phyloP scores from a whole-genome alignment of 176 grass and related monocot genomes.

The Carex littledalei region DNA sequence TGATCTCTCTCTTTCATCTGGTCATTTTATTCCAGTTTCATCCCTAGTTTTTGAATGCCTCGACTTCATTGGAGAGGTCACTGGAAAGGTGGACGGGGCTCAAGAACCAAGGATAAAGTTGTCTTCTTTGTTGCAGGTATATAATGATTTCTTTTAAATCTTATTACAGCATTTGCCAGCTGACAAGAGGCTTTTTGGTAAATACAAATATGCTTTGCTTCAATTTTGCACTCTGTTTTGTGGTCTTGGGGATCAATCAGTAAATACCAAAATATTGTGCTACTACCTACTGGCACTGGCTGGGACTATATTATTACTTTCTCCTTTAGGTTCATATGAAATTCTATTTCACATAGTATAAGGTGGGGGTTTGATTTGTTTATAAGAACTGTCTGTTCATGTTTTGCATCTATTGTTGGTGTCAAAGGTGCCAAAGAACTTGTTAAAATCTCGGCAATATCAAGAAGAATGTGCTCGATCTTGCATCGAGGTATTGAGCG shows the following conservation, averaged over 20 bases:
- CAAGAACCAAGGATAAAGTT: conserved; percentile 41
- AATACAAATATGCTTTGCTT: neutral
- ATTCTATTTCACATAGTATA: conserved; percentile 4
- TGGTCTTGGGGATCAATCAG: neutral
- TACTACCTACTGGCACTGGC: neutral
- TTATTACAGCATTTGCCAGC: neutral
- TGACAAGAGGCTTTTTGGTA: neutral
- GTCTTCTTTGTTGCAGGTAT: conserved; percentile 75
- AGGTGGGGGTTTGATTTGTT: neutral
- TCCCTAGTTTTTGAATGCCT: conserved; percentile 75
- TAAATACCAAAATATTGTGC: neutral
- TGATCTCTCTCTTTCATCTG: conserved; percentile 57
- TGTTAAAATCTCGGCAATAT: conserved; percentile 58
- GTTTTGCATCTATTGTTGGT: conserved; percentile 13
- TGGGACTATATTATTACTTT: neutral
- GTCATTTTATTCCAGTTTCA: conserved; percentile 76
- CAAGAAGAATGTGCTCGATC: conserved; percentile 67
- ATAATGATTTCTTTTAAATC: neutral
- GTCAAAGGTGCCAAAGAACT: conserved; percentile 55
- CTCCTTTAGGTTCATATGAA: conserved; percentile 1
- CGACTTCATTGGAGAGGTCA: conserved; percentile 41
- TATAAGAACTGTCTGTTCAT: neutral
- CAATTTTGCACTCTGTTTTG: neutral
- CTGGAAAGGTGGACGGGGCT: conserved; percentile 29
- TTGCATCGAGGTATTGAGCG: conserved; percentile 52